These are phyloP conservation scores for Lumnitzera littorea DNA, from an alignment of 345 rosid genomes.

Conservation along the genomic window DNA sequence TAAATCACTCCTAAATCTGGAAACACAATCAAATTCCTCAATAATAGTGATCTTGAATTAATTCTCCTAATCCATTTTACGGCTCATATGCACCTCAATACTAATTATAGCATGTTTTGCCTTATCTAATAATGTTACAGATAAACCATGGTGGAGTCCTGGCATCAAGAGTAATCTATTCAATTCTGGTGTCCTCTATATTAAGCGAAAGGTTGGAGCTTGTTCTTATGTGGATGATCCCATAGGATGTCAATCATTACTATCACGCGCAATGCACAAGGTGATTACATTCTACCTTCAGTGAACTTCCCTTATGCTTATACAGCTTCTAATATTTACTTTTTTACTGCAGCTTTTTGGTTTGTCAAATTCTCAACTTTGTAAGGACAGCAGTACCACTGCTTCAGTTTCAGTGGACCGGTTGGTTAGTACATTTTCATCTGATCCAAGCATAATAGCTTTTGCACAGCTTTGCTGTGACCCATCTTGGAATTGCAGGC, in stretches of 20 bases:
- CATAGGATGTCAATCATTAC: constrained; percentile 80
- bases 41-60: too few species aligned
- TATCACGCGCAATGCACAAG: constrained; percentile 98
- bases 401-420: constrained; percentile 69
- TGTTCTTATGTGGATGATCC: constrained; percentile 98
- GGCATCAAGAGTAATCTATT: constrained; percentile 72
- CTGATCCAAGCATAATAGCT: constrained; percentile 92
- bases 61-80: too few species aligned
- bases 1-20: too few species aligned
- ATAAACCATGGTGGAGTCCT: constrained; percentile 80
- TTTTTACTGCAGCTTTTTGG: constrained; percentile 61
- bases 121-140: constrained; percentile 28
- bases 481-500: constrained; percentile 78
- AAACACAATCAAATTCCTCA: too few species aligned
- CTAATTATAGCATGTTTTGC: too few species aligned
- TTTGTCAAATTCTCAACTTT: constrained; percentile 38
- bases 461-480: constrained; percentile 89
- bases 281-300: constrained; percentile 23
- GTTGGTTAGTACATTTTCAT: constrained; percentile 88
- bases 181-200: constrained; percentile 74
- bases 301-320: not conserved
- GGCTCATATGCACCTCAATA: too few species aligned
- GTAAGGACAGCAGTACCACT: constrained; percentile 25
- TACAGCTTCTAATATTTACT: constrained; percentile 2
- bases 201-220: constrained; percentile 94